phyloP scores from a whole-genome alignment of 768 basidiomycete genomes.

The Termitomyces sp. region DNA sequence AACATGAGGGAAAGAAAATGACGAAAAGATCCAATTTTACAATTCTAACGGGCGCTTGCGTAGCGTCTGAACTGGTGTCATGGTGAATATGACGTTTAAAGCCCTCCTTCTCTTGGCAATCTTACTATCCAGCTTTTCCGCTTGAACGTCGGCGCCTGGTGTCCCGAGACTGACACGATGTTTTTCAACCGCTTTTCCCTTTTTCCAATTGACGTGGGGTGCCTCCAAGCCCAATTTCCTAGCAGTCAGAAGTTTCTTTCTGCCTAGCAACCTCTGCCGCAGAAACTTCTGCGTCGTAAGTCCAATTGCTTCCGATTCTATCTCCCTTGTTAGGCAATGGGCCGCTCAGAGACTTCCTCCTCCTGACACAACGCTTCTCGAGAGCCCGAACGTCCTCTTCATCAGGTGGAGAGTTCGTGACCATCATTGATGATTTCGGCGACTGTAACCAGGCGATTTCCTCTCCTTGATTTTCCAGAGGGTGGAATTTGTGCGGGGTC shows the following conservation, averaged over 20 bases:
- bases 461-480: constrained; percentile 17
- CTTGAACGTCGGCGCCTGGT: constrained; percentile 3
- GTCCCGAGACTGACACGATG: constrained; percentile 18
- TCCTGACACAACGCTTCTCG: constrained; percentile 56
- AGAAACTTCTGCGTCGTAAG: constrained; percentile 50
- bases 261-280: constrained; percentile 30
- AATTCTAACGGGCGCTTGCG: constrained; percentile 17
- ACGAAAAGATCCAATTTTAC: neutral
- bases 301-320: constrained; percentile 35
- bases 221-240: constrained; percentile 1
- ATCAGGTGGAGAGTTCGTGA: constrained; percentile 4
- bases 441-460: constrained; percentile 5
- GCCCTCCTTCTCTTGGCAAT: constrained; percentile 15
- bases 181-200: constrained; percentile 9
- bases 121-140: neutral
- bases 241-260: neutral
- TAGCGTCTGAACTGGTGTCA: constrained; percentile 5
- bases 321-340: constrained; percentile 21
- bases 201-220: neutral
- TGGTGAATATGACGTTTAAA: constrained; percentile 17
- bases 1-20: neutral
- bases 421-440: constrained; percentile 1
- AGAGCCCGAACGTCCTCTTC: constrained; percentile 33
- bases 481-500: constrained; percentile 33
- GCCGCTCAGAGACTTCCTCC: constrained; percentile 43